Evolutionary conservation across 139 green algal species (phyloP), one percentile per base, ranked within the genome.

Genomic region (Deuterostichococcus epilithicus): DNA sequence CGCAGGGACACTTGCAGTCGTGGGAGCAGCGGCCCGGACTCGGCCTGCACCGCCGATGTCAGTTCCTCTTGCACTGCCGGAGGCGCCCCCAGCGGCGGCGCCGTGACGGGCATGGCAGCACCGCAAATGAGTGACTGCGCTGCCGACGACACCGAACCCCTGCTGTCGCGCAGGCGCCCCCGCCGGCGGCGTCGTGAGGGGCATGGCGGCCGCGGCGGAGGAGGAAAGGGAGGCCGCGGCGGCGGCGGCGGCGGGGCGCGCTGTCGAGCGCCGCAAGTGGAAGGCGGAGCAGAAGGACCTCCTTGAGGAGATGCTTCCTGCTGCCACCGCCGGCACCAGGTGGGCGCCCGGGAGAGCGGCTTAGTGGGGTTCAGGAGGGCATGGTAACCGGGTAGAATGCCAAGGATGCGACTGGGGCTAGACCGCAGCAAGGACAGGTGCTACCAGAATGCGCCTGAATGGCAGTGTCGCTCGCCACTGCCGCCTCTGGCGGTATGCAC

Each of bases 251-350:
- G 4, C 58, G 39, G 78, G 70, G 23, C 65, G 71, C 42, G 44
- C 59, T 15, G 52, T 69, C 37, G 76, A 81, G 36, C 67, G 77
- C 39, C 77, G 71, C 18, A 52, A n/a, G 30, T 86, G 80, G 79
- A 71, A 67, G 42, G 35, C 23, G 6, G 86, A 89, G 35, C 83
- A 88, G 67, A 84, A 83, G 42, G 82, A 89, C 28, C 65, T 72
- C 66, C 74, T 93, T 47, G 83, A 91, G 35, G 88, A 91, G 75
- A 58, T 89, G 79, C 73, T 91, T 68, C 88, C 86, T 0, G 85
- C 83, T 34, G 80, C 87, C 15, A 85, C 83, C 20, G 88, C 86
- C 20, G 72, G 76, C 75, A 42, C 45, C 66, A 39, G n/a, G 42
- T 52, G 42, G 42, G 42, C 42, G 13, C 42, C 8, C 42, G 10